Base-by-base conservation (phyloP, 2,329 filamentous ascomycete species). In the Alternaria conjuncta region DNA sequence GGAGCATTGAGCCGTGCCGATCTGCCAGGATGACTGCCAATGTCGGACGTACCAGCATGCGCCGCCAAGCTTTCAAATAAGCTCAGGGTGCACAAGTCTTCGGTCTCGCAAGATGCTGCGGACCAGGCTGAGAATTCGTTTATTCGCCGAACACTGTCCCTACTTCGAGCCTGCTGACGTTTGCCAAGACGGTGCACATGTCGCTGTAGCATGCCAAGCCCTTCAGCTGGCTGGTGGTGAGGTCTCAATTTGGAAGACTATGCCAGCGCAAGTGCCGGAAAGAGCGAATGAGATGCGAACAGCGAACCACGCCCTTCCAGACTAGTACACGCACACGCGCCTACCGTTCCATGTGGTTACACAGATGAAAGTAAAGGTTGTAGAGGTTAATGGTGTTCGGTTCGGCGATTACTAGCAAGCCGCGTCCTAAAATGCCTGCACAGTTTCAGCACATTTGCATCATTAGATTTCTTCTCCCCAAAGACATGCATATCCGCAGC, bases 11-110 rank as follows among this genome's bases (percentile, higher is more conserved):
- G 46, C 20, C 41, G 26, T 53, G 60, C 41, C 41, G 45, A 53
- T 53, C 45, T 41, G 9, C 30, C 23, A 51, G 55, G 30, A 58
- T 57, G 25, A n/a, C 15, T 32, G 32, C 53, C 20, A 36, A 20
- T 28, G 30, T 36, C 15, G 26, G 32, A 32, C 47, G 60, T 54
- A 62, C 55, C 47, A 58, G 55, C 54, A 58, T 54, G 45, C 41
- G n/a, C 47, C 15, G 47, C 60, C 55, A 62, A 62, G 60, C 60
- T 62, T 45, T 54, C 25, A 26, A 47, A 57, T 49, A 62, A 62
- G 60, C 60, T 53, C 54, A 54, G 47, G 7, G 36, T 13, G 41
- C 32, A 46, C 36, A 41, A 41, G 47, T 21, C 26, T 51, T 53
- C 47, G 44, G 30, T 36, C 47, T 41, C 28, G 55, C 55, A 58